Base-by-base conservation (phyloP, 257 asterid species). In the Paulownia fortunei region DNA sequence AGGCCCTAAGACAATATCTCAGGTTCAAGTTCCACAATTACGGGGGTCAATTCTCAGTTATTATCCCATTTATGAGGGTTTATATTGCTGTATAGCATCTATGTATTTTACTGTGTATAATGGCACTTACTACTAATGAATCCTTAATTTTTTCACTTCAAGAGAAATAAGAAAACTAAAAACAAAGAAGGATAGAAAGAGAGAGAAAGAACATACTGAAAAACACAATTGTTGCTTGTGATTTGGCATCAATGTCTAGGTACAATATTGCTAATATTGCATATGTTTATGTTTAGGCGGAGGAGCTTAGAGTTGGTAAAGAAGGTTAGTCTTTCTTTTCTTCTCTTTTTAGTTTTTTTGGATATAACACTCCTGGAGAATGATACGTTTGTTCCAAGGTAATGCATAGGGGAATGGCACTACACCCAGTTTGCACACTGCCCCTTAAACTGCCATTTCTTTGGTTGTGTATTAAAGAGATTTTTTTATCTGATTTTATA, bases 241-340 rank as follows among this genome's bases (percentile, higher is more conserved):
- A 30, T 65, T n/a, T 23, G 23, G 23, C 46, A 61, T 68, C 76
- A 72, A 3, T 52, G 37, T 54, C 59, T 66, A 64, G 42, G 51
- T 67, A 68, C 74, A 47, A 79, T 51, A 41, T 55, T 67, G 42
- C 76, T 80, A 64, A 68, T 70, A 60, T 77, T 80, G 15, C 60
- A 51, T 65, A 51, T 82, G 80, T 75, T 83, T 34, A 8, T 59
- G 9, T 60, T 42, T 69, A 92, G 97, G 90, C 89, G 9, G 96
- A 84, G 86, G 97, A 92, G 88, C 96, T 91, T 69, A 85, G 96
- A 85, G 88, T 82, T 80, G 94, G 92, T 42, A 92, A 89, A 82
- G 97, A 92, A 88, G 98, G 97, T 94, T 42, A 76, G 89, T 76
- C 55, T 42, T 64, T 65, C 18, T 58, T 36, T 54, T 16, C 51